Evolutionary conservation across 2,329 filamentous ascomycete genomes (phyloP), one percentile per base, ranked within the genome.

Genomic region (Talaromyces islandicus): DNA sequence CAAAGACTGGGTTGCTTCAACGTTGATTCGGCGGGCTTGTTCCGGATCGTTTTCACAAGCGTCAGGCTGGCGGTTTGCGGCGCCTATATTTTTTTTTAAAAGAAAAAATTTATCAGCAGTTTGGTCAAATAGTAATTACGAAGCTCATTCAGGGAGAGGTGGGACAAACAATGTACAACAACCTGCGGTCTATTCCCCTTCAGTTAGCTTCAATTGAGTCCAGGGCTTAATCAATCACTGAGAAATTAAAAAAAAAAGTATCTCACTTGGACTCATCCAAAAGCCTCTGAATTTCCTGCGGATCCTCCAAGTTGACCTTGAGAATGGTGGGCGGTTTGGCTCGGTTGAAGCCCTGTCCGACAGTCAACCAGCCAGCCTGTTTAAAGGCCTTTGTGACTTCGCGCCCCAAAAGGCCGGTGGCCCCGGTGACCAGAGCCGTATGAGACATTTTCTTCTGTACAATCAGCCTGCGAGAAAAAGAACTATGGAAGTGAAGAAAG

Each of bases 21-120:
- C 85, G 69, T 96, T 96, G 67, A 95, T 80, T 19, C 82, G 82
- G 62, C 83, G 84, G 3, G 91, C 90, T 58, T 85, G 89, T 61
- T 87, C 84, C 2, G 91, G 92, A 71, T 96, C 85, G 64, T 85
- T 83, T 67, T 92, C 88, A 69, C 92, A 93, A 71, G 89, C 88
- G 75, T 96, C 92, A 2, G 92, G 92, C 69, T 88, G 95, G 63
- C 91, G 86, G 74, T 96, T 92, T 52, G 92, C 92, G 46, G 92
- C 92, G 71, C 89, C 89, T 92, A 56, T 27, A 51, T 7, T 53
- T 27, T n/a, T n/a, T n/a, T n/a, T n/a, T n/a, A n/a, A n/a, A n/a
- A 14, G 6, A 54, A 3, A 14, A 24, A 48, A 32, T 19, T 51
- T 24, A 32, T 30, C 14, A 54, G 53, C 17, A 52, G 17, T 54